Evolutionary conservation across 2,329 filamentous ascomycete genomes (phyloP).

Genomic region (Cladorrhinum sp.): DNA sequence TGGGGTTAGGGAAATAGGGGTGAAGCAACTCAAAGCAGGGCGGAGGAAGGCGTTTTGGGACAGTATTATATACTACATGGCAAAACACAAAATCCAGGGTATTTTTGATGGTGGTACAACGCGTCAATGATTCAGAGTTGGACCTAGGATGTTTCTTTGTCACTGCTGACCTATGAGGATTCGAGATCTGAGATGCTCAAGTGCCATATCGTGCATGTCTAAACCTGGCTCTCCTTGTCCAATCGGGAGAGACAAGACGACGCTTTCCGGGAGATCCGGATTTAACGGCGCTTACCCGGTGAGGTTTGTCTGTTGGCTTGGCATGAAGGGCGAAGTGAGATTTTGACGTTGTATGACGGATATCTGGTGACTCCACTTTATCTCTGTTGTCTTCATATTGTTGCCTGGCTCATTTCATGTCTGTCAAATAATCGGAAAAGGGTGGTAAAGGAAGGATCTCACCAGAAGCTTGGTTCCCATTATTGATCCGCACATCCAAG

Average conservation of each 20-base stretch:
- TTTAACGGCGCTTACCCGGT: constrained; percentile 18
- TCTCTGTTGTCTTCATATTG: not conserved
- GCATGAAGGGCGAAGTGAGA: constrained; percentile 10
- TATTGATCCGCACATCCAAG: not conserved
- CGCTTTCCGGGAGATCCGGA: not conserved
- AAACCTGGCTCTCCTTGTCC: not conserved
- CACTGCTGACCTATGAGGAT: not conserved
- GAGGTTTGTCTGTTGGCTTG: constrained; percentile 10
- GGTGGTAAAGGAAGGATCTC: too few relatives aligned
- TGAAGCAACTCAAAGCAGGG: not conserved
- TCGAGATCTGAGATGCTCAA: not conserved
- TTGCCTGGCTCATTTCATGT: not conserved
- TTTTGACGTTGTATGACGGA: not conserved
- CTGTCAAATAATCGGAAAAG: not conserved
- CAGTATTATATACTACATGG: not conserved
- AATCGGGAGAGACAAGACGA: not conserved
- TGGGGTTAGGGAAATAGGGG: not conserved
- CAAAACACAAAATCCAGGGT: not conserved
- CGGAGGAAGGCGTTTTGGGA: constrained; percentile 3
- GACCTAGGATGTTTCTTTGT: not conserved
- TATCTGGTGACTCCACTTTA: not conserved
- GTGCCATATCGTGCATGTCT: not conserved
- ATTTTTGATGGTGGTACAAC: not conserved
- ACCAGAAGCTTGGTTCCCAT: too few relatives aligned
- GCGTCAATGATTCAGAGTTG: not conserved